Base-by-base conservation (phyloP, 2,329 filamentous ascomycete genomes). In the Diaporthe eres region DNA sequence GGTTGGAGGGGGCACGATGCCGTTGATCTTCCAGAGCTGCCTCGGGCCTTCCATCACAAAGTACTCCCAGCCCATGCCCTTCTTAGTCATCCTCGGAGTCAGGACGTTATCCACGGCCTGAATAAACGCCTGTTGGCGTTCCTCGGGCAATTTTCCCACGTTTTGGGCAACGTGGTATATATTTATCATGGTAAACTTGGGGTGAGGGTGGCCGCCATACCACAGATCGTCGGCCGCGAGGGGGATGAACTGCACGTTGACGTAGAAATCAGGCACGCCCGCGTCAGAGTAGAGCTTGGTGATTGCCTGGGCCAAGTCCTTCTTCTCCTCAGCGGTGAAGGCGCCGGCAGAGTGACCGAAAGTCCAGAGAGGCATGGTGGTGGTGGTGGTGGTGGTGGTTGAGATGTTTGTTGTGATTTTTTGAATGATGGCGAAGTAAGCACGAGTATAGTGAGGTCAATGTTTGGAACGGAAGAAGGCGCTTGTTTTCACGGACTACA, bases 11-110 rank as follows among this genome's bases (percentile, higher is more conserved):
- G 63, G 63, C 63, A 67, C 47, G 31, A 68, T 25, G 12, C 47
- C 63, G 19, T 67, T 13, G 22, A 67, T 67, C 63, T 67, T 67
- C 63, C 63, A 67, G 22, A 67, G 10, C 17, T 51, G 4, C 19
- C 63, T 22, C 1, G 28, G 19, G 31, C 63, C 44, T 37, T 67
- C 44, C 13, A 51, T 25, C 4, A 67, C 19, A 34, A 37, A 67
- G 19, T 67, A 67, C 31, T 67, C 63, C 63, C 63, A 67, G 19
- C 63, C 63, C 63, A 67, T 67, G 19, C 63, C 63, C 63, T 67
- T 67, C 44, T 51, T 51, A 7, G 63, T 67, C 63, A 67, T 67
- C 31, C 44, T 67, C 9, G 63, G 63, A 17, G 63, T 67, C 3
- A 67, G 44, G 28, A 67, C 9, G 0, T 37, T 25, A 37, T 67